Evolutionary conservation across 2,329 filamentous ascomycete genomes (phyloP).

Genomic region (Fusarium sp.): DNA sequence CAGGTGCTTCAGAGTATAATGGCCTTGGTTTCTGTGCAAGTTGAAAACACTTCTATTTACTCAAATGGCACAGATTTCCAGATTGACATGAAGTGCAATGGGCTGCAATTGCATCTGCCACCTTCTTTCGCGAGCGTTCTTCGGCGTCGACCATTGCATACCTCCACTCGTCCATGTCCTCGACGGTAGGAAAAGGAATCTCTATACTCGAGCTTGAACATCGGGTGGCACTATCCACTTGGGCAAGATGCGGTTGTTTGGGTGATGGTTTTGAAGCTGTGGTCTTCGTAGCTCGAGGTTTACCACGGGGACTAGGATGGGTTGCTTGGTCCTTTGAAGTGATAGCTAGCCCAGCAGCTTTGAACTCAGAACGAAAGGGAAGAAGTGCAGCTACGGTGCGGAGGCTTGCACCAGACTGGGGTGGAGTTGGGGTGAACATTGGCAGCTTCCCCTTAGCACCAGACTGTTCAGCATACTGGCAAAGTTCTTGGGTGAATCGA

Average conservation of each 20-base stretch:
- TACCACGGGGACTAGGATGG: conserved; percentile 17
- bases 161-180: conserved; percentile 50
- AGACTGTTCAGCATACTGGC: conserved; percentile 49
- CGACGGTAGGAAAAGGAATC: conserved; percentile 48
- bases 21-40: conserved; percentile 31
- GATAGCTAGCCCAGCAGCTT: conserved; percentile 65
- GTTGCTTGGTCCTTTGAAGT: conserved; percentile 62
- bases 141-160: conserved; percentile 50
- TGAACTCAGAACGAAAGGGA: conserved; percentile 65
- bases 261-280: background rate
- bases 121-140: conserved; percentile 38
- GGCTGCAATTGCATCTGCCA: background rate
- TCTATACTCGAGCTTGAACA: conserved; percentile 46
- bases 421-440: conserved; percentile 54
- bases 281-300: conserved; percentile 11
- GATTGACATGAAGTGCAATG: conserved; percentile 49
- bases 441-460: conserved; percentile 53
- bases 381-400: conserved; percentile 65
- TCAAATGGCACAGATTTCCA: conserved; percentile 37
- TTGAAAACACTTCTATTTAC: conserved; percentile 36
- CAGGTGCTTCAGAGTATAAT: background rate
- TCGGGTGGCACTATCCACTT: conserved; percentile 48
- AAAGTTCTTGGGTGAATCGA: conserved; percentile 49
- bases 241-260: conserved; percentile 29
- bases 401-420: conserved; percentile 57